Percentiles rank a stretch among this genome's conserved stretches.
phyloP scores from a whole-genome alignment of 1,284 basidiomycete genomes.

The Tylopilus sp. region DNA sequence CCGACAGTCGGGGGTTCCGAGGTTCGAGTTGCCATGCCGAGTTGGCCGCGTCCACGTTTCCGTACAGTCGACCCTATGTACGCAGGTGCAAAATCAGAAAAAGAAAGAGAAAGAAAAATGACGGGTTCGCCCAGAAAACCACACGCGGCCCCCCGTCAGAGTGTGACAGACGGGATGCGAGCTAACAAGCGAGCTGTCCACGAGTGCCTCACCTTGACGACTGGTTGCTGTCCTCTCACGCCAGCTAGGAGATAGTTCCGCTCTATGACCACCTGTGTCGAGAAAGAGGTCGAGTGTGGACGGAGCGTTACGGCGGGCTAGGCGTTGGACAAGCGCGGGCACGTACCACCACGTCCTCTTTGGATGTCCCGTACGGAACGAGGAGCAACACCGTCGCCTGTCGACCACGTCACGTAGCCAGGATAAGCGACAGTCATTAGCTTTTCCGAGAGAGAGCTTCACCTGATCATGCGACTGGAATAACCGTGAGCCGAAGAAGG shows the following conservation, averaged over 20 bases:
- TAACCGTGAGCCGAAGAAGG: constrained; percentile 18
- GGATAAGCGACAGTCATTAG: constrained; percentile 12
- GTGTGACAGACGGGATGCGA: not conserved
- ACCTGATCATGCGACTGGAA: constrained; percentile 65
- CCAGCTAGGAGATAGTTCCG: constrained; percentile 66
- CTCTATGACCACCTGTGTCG: constrained; percentile 62
- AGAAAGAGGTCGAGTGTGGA: constrained; percentile 2
- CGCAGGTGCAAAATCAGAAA: not conserved
- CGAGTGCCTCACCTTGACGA: constrained; percentile 56
- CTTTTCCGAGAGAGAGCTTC: constrained; percentile 22
- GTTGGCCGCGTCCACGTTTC: constrained; percentile 54
- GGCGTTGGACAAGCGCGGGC: not conserved
- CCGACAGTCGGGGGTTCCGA: constrained; percentile 46
- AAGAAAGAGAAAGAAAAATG: not conserved
- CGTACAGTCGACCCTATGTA: constrained; percentile 64
- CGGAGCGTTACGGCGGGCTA: not conserved
- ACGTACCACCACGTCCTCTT: constrained; percentile 66
- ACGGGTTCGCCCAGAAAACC: not conserved
- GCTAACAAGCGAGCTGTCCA: not conserved
- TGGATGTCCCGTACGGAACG: constrained; percentile 64
- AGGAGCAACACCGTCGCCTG: constrained; percentile 76
- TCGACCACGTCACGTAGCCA: constrained; percentile 18
- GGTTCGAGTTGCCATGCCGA: constrained; percentile 77
- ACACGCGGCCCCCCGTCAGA: not conserved
- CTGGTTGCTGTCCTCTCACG: constrained; percentile 60